These are phyloP conservation scores for Leishmania tarentolae DNA, from an alignment of 208 protist genomes.

Conservation along the genomic window DNA sequence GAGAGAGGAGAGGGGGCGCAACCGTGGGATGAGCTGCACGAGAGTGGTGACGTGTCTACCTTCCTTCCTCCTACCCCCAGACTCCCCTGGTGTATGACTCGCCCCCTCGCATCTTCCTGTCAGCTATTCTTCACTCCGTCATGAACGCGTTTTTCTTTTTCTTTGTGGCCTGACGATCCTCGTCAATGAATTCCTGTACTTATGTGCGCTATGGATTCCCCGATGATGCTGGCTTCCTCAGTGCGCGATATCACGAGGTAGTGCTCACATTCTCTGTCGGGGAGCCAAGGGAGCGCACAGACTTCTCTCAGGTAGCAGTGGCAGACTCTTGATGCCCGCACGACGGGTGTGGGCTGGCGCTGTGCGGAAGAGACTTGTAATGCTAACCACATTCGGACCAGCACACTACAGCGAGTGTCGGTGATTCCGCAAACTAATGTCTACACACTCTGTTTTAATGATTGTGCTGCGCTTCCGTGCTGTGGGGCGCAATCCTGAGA, in stretches of 20 bases:
- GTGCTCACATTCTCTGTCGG: not conserved
- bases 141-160: not conserved
- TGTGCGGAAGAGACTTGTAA: not conserved
- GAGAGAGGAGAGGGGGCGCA: not conserved
- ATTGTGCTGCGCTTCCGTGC: not conserved
- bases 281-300: not conserved
- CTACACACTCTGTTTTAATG: not conserved
- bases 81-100: not conserved
- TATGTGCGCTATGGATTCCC: not conserved
- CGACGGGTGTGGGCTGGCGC: not conserved
- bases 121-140: not conserved
- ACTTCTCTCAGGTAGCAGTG: not conserved
- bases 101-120: not conserved
- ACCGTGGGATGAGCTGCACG: not conserved
- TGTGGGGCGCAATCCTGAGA: not conserved
- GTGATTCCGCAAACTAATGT: not conserved
- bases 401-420: not conserved
- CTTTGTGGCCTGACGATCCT: not conserved
- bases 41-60: not conserved
- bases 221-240: not conserved
- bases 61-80: not conserved
- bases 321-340: too few relatives aligned
- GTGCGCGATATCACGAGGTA: not conserved
- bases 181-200: not conserved
- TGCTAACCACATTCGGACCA: not conserved